Evolutionary conservation across 2,329 filamentous ascomycete genomes (phyloP).

Genomic region (Macroventuria anomochaeta): DNA sequence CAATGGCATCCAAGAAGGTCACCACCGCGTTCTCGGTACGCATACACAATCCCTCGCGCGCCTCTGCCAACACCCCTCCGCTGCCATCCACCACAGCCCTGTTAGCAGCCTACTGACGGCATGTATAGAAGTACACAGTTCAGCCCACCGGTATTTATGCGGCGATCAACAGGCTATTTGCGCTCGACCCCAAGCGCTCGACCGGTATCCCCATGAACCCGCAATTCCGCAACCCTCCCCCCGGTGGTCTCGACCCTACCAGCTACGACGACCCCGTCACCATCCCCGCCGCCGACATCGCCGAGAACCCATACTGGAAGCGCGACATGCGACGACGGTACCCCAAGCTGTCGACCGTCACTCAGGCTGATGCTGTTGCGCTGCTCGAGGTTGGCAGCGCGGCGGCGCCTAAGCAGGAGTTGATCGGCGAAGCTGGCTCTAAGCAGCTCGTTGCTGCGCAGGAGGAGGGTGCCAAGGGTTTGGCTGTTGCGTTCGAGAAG

Average conservation of each 20-base stretch:
- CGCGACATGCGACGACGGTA: slow-evolving; percentile 86
- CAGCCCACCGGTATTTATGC: slow-evolving; percentile 92
- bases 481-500: slow-evolving; percentile 77
- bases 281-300: slow-evolving; percentile 81
- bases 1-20: slow-evolving; percentile 43
- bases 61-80: slow-evolving; percentile 17
- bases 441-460: slow-evolving; percentile 78
- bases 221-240: slow-evolving; percentile 86
- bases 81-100: neutral
- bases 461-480: slow-evolving; percentile 72
- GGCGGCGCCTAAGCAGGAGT: slow-evolving; percentile 78
- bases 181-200: slow-evolving; percentile 86
- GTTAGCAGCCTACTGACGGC: slow-evolving; percentile 1
- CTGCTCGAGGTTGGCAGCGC: slow-evolving; percentile 86
- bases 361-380: slow-evolving; percentile 83
- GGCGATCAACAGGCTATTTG: slow-evolving; percentile 74
- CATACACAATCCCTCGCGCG: slow-evolving; percentile 3
- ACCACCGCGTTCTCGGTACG: slow-evolving; percentile 42
- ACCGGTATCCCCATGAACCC: slow-evolving; percentile 92
- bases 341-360: slow-evolving; percentile 78
- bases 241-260: slow-evolving; percentile 72
- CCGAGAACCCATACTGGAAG: slow-evolving; percentile 96
- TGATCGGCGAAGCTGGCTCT: slow-evolving; percentile 74
- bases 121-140: slow-evolving; percentile 86
- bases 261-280: slow-evolving; percentile 84